phyloP scores from a whole-genome alignment of 164 flowering plant genomes.

The Dillenia suffruticosa region DNA sequence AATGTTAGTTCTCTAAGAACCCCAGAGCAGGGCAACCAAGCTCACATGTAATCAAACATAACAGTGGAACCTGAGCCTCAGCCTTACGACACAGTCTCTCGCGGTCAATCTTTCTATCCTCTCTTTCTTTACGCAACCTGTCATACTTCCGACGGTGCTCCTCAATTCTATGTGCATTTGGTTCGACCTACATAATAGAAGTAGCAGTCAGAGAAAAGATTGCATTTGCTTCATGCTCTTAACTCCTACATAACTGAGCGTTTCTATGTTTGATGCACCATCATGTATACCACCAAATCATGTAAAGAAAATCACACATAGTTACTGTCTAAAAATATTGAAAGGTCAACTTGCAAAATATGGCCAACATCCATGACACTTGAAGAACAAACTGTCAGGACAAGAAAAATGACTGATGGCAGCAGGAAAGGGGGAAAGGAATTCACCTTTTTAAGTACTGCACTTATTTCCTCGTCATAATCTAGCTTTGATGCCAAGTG shows the following conservation, averaged over 20 bases:
- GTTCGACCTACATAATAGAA: conserved; percentile 65
- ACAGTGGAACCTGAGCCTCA: conserved; percentile 66
- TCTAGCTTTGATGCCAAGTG: conserved; percentile 88
- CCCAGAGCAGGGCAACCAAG: background rate
- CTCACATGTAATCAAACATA: background rate
- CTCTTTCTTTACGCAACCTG: conserved; percentile 64
- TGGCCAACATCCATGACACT: no score
- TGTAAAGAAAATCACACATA: no score
- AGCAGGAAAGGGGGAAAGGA: background rate
- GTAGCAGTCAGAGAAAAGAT: conserved; percentile 6
- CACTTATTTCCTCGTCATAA: conserved; percentile 80
- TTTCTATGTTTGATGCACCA: no score
- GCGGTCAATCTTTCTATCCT: conserved; percentile 60
- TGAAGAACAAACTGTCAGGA: no score
- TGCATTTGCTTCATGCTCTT: no score
- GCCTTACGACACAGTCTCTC: conserved; percentile 81
- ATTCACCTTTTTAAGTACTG: conserved; percentile 81
- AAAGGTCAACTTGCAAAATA: no score
- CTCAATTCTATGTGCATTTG: conserved; percentile 87
- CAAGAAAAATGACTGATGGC: background rate
- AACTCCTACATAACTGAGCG: no score
- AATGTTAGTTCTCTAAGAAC: background rate
- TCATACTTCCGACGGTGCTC: conserved; percentile 94
- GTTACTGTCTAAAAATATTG: no score
- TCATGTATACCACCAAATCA: background rate